These are phyloP conservation scores for Mucor racemosus DNA, from an alignment of 371 early-diverging fungal species.

Conservation along the genomic window DNA sequence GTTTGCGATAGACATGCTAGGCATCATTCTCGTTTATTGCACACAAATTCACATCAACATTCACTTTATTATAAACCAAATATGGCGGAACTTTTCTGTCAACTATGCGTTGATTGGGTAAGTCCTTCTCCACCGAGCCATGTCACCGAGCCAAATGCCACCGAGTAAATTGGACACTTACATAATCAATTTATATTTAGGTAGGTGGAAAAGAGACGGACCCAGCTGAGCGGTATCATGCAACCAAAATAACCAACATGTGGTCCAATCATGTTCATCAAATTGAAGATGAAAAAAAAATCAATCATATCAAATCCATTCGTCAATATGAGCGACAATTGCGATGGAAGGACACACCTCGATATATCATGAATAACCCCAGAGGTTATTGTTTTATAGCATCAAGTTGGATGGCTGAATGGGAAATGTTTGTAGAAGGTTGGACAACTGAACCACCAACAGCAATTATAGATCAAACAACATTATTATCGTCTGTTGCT, in stretches of 20 bases:
- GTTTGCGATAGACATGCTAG: slow-evolving; percentile 46
- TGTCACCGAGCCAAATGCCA: neutral
- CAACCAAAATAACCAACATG: neutral
- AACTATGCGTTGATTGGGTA: slow-evolving; percentile 43
- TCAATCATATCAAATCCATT: neutral
- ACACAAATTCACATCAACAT: slow-evolving; percentile 12
- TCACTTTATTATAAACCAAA: slow-evolving; percentile 35
- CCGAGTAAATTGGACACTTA: neutral
- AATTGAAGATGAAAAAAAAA: neutral
- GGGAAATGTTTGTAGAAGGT: slow-evolving; percentile 45
- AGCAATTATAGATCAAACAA: slow-evolving; percentile 12
- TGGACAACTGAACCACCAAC: slow-evolving; percentile 27
- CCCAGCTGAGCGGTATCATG: slow-evolving; percentile 36
- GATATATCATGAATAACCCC: slow-evolving; percentile 15
- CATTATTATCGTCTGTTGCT: neutral
- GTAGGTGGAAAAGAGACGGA: slow-evolving; percentile 30
- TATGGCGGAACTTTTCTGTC: slow-evolving; percentile 39
- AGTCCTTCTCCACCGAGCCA: neutral
- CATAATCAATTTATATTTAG: slow-evolving; percentile 6
- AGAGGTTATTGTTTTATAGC: slow-evolving; percentile 29
- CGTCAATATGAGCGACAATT: slow-evolving; percentile 28
- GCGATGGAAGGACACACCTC: slow-evolving; percentile 36
- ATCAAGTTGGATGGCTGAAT: slow-evolving; percentile 33
- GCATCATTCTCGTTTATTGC: slow-evolving; percentile 16
- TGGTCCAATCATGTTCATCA: slow-evolving; percentile 16